These are phyloP conservation scores for Heliophila coronopifolia DNA, from an alignment of 441 rosid genomes.

Conservation along the genomic window DNA sequence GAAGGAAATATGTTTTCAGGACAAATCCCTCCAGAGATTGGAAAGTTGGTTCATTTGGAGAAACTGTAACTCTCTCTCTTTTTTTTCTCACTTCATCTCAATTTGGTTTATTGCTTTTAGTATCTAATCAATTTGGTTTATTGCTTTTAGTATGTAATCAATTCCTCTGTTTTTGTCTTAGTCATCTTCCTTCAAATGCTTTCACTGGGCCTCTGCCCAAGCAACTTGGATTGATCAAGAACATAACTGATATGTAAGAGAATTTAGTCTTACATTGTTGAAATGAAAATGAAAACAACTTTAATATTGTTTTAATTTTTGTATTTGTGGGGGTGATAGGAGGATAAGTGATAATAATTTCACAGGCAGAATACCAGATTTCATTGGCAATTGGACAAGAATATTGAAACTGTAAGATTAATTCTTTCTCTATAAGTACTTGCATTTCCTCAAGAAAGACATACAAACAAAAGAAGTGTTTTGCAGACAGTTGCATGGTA, in stretches of 20 bases:
- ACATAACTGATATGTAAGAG: constrained; percentile 69
- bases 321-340: constrained; percentile 33
- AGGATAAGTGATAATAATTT: constrained; percentile 71
- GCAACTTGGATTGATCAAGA: constrained; percentile 46
- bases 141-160: neutral
- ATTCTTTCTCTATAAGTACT: neutral
- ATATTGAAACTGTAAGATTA: constrained; percentile 60
- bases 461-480: neutral
- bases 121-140: no score
- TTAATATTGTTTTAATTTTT: neutral
- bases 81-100: constrained; percentile 6
- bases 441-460: constrained; percentile 7
- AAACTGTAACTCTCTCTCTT: constrained; percentile 44
- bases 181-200: constrained; percentile 60
- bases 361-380: constrained; percentile 60
- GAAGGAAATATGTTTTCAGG: constrained; percentile 81
- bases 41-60: constrained; percentile 48
- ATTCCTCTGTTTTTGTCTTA: constrained; percentile 19
- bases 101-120: no score
- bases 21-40: constrained; percentile 62
- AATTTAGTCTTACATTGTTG: neutral
- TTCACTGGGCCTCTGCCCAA: constrained; percentile 59
- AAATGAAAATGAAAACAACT: neutral
- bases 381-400: constrained; percentile 56
- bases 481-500: constrained; percentile 74